A percentile compares a stretch with the other conserved stretches of the same genome.
phyloP scores from a whole-genome alignment of 306 rosid genomes.

The Acacia acuminata region DNA sequence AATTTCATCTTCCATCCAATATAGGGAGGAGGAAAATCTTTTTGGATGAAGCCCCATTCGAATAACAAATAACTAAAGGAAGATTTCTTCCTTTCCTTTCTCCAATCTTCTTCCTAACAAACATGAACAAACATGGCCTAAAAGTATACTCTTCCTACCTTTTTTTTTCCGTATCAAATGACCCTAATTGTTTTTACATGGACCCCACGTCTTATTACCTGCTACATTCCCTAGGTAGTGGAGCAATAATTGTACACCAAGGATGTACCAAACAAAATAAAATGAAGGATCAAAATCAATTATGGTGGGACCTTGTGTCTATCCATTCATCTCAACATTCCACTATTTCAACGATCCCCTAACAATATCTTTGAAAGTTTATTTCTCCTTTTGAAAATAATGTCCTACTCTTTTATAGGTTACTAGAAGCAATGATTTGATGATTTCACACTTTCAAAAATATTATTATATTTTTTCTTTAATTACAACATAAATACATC shows the following conservation, averaged over 20 bases:
- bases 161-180: too few species aligned
- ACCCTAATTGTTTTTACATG: neutral
- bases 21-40: too few species aligned
- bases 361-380: slow-evolving; percentile 28
- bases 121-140: too few species aligned
- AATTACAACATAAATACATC: neutral
- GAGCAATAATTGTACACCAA: slow-evolving; percentile 6
- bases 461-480: neutral
- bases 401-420: neutral
- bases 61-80: too few species aligned
- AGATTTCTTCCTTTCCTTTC: too few species aligned
- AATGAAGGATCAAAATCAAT: slow-evolving; percentile 26
- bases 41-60: too few species aligned
- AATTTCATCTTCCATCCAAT: too few species aligned
- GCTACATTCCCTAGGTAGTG: neutral
- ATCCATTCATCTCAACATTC: neutral
- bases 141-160: too few species aligned
- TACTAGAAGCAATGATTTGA: neutral
- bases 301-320: slow-evolving; percentile 10
- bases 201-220: slow-evolving; percentile 31
- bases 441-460: neutral
- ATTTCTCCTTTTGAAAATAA: neutral
- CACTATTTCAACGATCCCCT: slow-evolving; percentile 34
- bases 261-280: neutral
- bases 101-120: too few species aligned